These are phyloP conservation scores for Gloeostereum incarnatum DNA, from an alignment of 768 basidiomycete species.

Conservation along the genomic window DNA sequence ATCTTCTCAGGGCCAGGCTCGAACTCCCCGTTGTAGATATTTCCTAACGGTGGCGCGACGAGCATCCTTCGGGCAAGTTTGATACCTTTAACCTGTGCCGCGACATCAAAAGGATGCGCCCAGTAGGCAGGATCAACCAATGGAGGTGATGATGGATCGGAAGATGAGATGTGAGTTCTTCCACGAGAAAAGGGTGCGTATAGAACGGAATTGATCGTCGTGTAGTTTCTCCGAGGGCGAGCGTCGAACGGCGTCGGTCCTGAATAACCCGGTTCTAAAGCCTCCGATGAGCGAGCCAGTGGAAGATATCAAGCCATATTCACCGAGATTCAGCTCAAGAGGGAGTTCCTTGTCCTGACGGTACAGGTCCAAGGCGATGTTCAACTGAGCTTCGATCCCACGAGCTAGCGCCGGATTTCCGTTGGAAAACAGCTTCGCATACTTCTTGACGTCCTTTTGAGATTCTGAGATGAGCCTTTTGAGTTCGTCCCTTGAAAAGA, in stretches of 20 bases:
- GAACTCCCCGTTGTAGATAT: conserved; percentile 19
- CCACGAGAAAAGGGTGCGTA: conserved; percentile 34
- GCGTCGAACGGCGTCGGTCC: conserved; percentile 14
- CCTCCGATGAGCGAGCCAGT: neutral
- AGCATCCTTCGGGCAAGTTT: conserved; percentile 21
- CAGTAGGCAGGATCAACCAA: conserved; percentile 41
- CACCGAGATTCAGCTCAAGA: conserved; percentile 21
- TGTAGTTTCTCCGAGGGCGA: conserved; percentile 19
- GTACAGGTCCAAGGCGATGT: conserved; percentile 15
- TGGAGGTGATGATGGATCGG: conserved; percentile 29
- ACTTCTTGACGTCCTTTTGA: conserved; percentile 12
- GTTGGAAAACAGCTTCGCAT: conserved; percentile 19
- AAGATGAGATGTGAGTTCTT: conserved; percentile 33
- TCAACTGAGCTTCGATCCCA: conserved; percentile 21
- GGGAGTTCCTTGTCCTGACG: conserved; percentile 14
- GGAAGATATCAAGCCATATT: neutral
- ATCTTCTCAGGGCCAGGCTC: conserved; percentile 18
- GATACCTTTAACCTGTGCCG: conserved; percentile 20
- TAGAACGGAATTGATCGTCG: conserved; percentile 21
- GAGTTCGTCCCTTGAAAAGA: conserved; percentile 14
- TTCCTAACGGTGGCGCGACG: conserved; percentile 17
- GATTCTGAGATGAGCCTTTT: conserved; percentile 11
- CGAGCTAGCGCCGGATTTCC: conserved; percentile 18
- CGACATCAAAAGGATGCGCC: conserved; percentile 20
- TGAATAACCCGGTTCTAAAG: conserved; percentile 21